Base-by-base conservation (phyloP, 192 early-diverging fungal species). In the Paraglomus brasilianum region DNA sequence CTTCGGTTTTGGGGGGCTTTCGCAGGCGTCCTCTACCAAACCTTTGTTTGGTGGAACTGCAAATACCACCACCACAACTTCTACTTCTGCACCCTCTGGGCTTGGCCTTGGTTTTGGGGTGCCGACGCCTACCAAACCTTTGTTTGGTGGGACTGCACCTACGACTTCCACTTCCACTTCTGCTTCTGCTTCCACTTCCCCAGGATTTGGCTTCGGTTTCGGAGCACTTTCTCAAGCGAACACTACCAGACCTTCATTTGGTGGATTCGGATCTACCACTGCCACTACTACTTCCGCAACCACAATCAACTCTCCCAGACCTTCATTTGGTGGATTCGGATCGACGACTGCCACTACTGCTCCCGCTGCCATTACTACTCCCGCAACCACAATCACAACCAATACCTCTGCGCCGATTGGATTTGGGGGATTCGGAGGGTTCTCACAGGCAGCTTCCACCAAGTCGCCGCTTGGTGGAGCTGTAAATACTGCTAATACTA, bases 191-290 rank as follows among this genome's bases (percentile, higher is more conserved):
- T 68, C 36, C 22, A 59, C 75, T 44, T 14, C 78, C 22, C 40
- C 61, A 46, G 61, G 44, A 64, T 11, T 46, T n/a, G 19, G 30
- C 15, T 45, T 45, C 42, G 42, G 40, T 21, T 17, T 19, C 49
- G 15, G 15, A 50, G 61, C 61, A n/a, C 61, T 49, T 10, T 69
- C 51, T 70, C 67, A 72, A 55, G 46, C 69, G 7, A 6, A 73
- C 15, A 41, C 77, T 22, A 56, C 60, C 2, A 52, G 74, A 2
- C 30, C 73, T 17, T 61, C 70, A 2, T 50, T 51, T 22, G 53
- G 69, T 43, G 60, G 71, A 62, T 69, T 76, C 72, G 74, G 77
- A n/a, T 19, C 68, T 52, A 40, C 30, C 30, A 30, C 30, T 30
- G 30, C 70, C 42, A 51, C 30, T 30, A n/a, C 30, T 30, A 3